Evolutionary conservation across 345 rosid species (phyloP).

Genomic region (Bruguiera sexangula): DNA sequence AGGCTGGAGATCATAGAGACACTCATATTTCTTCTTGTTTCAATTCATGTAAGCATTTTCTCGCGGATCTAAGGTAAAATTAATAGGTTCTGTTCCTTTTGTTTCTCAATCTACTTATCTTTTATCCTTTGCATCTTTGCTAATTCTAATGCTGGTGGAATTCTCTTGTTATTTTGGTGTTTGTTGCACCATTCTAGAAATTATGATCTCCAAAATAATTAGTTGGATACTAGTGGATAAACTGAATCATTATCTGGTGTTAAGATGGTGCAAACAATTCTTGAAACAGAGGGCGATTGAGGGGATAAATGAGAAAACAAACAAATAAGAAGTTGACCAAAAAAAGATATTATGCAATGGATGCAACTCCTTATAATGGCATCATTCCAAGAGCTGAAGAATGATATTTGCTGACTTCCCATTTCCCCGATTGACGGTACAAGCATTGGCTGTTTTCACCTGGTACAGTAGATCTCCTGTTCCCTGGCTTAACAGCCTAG

Average conservation of each 20-base stretch:
- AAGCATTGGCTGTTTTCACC: constrained; percentile 11
- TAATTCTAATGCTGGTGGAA: too few relatives aligned
- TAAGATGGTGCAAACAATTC: too few relatives aligned
- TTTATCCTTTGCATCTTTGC: too few relatives aligned
- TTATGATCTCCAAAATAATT: too few relatives aligned
- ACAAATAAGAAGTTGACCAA: not conserved
- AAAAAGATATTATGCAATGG: constrained; percentile 55
- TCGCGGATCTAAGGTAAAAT: not conserved
- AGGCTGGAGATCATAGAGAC: not conserved
- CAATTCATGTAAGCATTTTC: not conserved
- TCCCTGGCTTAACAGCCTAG: not conserved
- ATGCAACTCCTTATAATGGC: constrained; percentile 59
- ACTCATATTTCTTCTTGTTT: not conserved
- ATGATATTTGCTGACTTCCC: constrained; percentile 38
- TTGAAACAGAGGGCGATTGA: not conserved
- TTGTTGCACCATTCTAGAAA: too few relatives aligned
- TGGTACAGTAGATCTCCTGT: constrained; percentile 11
- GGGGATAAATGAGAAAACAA: constrained; percentile 3
- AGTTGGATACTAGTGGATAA: not conserved
- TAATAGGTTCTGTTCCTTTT: not conserved
- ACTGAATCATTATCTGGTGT: not conserved
- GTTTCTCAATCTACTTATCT: not conserved
- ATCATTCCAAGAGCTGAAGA: constrained; percentile 58
- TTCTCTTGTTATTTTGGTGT: too few relatives aligned
- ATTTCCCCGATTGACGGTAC: constrained; percentile 28